Conservation (phyloP, 176 grass and related monocot species). For the Paspalum notatum region DNA sequence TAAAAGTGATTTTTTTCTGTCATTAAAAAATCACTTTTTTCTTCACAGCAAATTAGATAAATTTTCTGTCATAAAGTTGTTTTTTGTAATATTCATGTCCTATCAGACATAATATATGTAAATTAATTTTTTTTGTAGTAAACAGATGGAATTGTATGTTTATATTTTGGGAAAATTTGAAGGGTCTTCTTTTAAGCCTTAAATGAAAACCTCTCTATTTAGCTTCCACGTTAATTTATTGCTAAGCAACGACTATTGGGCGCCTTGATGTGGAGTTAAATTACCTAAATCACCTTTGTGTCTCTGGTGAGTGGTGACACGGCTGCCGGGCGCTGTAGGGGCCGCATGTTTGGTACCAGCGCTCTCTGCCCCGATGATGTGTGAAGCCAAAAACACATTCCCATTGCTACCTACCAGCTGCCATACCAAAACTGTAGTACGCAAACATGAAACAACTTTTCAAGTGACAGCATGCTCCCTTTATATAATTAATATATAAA, state of each 20-base stretch:
- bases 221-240: slow-evolving; percentile 9
- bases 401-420: background rate
- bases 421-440: background rate
- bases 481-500: background rate
- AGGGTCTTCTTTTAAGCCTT: no score
- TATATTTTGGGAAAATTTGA: no score
- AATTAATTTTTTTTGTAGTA: no score
- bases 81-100: no score
- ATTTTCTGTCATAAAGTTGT: no score
- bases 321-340: background rate
- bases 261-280: background rate
- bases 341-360: background rate
- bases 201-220: no score
- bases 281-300: background rate
- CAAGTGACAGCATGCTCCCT: background rate
- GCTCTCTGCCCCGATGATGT: background rate
- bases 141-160: no score
- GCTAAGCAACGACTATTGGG: slow-evolving; percentile 35
- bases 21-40: no score
- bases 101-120: no score
- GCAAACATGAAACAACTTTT: background rate
- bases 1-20: no score
- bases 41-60: no score
- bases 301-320: background rate
- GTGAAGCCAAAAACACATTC: background rate